These are phyloP conservation scores for Asterionellopsis glacialis DNA, from an alignment of 108 stramenopile species.

Conservation along the genomic window DNA sequence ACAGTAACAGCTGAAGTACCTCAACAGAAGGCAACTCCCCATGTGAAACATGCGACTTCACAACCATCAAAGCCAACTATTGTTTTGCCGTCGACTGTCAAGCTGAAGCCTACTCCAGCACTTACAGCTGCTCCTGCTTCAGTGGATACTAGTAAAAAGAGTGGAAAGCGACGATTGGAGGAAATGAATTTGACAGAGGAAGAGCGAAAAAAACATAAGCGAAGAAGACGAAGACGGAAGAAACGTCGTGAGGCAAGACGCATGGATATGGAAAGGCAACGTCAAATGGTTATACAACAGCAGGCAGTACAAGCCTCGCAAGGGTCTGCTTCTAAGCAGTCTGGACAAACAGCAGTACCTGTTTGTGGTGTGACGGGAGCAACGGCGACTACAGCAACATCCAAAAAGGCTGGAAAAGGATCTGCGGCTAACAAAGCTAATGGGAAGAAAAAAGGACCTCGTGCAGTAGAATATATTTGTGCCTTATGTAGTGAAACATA, in stretches of 20 bases:
- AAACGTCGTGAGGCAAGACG: slow-evolving; percentile 14
- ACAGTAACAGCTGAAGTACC: too few species aligned
- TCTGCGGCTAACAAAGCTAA: slow-evolving; percentile 10
- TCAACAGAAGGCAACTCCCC: too few species aligned
- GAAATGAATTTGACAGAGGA: slow-evolving; percentile 20
- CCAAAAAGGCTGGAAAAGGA: slow-evolving; percentile 4
- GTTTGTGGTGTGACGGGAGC: not conserved
- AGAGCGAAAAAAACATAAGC: slow-evolving; percentile 16
- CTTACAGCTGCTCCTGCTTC: too few species aligned
- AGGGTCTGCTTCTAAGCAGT: not conserved
- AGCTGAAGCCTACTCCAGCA: too few species aligned
- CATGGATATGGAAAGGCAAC: slow-evolving; percentile 29
- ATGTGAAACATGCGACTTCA: too few species aligned
- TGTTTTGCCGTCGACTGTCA: too few species aligned
- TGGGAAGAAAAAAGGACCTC: slow-evolving; percentile 50
- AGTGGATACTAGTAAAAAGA: too few species aligned
- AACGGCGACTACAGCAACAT: not conserved
- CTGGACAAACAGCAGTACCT: not conserved
- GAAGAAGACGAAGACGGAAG: slow-evolving; percentile 24
- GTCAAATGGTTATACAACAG: slow-evolving; percentile 21
- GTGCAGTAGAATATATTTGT: slow-evolving; percentile 79
- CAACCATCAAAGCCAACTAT: too few species aligned
- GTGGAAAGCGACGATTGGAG: not conserved
- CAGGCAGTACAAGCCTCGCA: slow-evolving; percentile 5
- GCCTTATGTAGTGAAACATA: slow-evolving; percentile 79